phyloP scores from a whole-genome alignment of 2,329 filamentous ascomycete genomes.

The Parastagonospora nodorum region DNA sequence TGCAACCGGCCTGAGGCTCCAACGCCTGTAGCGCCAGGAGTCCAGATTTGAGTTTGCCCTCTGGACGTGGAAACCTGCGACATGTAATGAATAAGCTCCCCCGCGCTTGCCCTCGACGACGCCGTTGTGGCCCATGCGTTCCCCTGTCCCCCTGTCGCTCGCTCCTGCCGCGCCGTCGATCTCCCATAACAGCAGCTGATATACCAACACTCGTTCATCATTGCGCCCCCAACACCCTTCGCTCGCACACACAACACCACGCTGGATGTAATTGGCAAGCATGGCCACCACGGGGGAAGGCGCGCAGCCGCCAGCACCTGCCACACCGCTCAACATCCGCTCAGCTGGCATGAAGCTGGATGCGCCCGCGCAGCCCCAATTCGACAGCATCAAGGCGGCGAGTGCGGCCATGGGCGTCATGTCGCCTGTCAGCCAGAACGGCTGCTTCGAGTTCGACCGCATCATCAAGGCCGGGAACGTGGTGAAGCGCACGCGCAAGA shows the following conservation, averaged over 20 bases:
- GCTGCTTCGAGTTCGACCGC: conserved; percentile 93
- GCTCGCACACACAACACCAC: conserved; percentile 2
- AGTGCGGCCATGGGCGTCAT: conserved; percentile 63
- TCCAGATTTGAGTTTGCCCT: too few species aligned
- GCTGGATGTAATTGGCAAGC: conserved; percentile 23
- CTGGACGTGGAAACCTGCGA: too few species aligned
- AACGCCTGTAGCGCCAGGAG: too few species aligned
- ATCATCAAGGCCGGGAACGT: conserved; percentile 89
- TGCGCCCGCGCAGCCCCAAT: conserved; percentile 28
- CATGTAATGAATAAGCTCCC: too few species aligned
- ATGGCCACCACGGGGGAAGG: conserved; percentile 32
- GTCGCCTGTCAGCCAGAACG: conserved; percentile 90
- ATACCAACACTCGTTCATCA: not conserved
- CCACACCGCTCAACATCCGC: conserved; percentile 27
- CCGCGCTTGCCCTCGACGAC: not conserved
- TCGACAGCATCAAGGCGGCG: conserved; percentile 26
- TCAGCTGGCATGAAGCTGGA: conserved; percentile 33
- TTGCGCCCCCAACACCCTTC: conserved; percentile 1
- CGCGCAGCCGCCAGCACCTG: conserved; percentile 28
- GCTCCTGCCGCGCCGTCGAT: not conserved
- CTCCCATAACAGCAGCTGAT: not conserved
- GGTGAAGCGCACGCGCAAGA: conserved; percentile 88
- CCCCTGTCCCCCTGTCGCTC: not conserved
- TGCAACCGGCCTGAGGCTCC: too few species aligned
- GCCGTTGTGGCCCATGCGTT: not conserved